Base-by-base conservation (phyloP, 306 rosid genomes). In the Cicer arietinum region DNA sequence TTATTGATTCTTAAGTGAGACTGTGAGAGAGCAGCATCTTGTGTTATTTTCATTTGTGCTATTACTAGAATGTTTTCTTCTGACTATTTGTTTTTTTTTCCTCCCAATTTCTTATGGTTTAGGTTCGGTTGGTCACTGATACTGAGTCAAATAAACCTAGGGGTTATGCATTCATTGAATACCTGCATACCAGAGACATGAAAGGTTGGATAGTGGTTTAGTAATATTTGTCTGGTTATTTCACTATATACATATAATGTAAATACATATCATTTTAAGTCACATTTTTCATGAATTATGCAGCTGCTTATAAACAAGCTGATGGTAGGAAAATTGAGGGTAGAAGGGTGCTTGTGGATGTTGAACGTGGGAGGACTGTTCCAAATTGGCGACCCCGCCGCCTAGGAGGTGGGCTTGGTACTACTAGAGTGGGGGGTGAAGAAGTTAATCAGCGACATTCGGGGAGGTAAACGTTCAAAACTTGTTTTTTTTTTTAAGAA, bases 301-400 rank as follows among this genome's bases (percentile, higher is more conserved):
- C 91, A 95, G 98, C 99, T 88, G 99, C 99, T 77, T 95, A 95
- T 84, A 95, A 95, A 79, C 99, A 95, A 90, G 99, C 98, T 82
- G 99, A 95, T 84, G 99, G 99, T 70, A 88, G 88, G 84, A 95
- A 92, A 84, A 90, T 95, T 74, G 99, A 95, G 81, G 94, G 98
- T 73, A 86, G 97, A 85, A 89, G 99, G 80, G 97, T 95, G 78
- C 94, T 92, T 41, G 99, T 95, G 79, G 99, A 95, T 83, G 99
- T 95, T 47, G 98, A 95, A 66, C 98, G 99, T 71, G 99, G 99
- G 40, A 90, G 99, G 79, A 95, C 99, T 68, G 99, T 95, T 64
- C 99, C 99, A 11, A 95, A 95, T 81, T 95, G 99, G 99, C 90
- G 99, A 40, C 99, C 99, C 74, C 94, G 98, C 22, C 90, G 99